phyloP scores from a whole-genome alignment of 805 yeast species.

The Cyberlindnera saturnus region DNA sequence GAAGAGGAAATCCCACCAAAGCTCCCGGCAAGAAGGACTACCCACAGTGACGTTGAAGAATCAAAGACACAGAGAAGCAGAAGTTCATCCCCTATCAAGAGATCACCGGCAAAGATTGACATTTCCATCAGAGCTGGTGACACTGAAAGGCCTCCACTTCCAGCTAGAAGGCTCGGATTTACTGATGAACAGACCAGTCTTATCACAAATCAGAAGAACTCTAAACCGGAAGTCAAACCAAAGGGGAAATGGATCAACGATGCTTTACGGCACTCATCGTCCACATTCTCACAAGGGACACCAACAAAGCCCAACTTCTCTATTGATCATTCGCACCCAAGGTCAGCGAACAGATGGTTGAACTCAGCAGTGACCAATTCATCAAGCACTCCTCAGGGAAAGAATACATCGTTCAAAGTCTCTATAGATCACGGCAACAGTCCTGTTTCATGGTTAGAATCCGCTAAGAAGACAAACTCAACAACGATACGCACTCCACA shows the following conservation, averaged over 20 bases:
- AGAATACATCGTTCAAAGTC: slow-evolving; percentile 2
- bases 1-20: background rate
- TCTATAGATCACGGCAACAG: background rate
- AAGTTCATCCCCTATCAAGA: slow-evolving; percentile 11
- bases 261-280: slow-evolving; percentile 5
- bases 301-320: slow-evolving; percentile 2
- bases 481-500: slow-evolving; percentile 2
- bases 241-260: slow-evolving; percentile 10
- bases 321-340: background rate
- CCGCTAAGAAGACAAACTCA: slow-evolving; percentile 12
- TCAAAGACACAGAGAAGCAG: background rate
- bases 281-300: slow-evolving; percentile 9
- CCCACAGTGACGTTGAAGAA: background rate
- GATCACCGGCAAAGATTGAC: slow-evolving; percentile 16
- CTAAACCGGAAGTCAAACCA: slow-evolving; percentile 10
- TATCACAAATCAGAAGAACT: background rate
- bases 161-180: slow-evolving; percentile 1
- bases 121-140: slow-evolving; percentile 2
- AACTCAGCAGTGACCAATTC: slow-evolving; percentile 4
- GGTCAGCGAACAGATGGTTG: slow-evolving; percentile 5
- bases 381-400: slow-evolving; percentile 4
- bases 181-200: background rate
- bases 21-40: background rate
- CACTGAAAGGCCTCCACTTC: slow-evolving; percentile 2
- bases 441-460: slow-evolving; percentile 18